Percentiles rank a stretch among this genome's conserved stretches.
Evolutionary conservation across 306 rosid species (phyloP).

Genomic region (Elaeagnus macrophylla): DNA sequence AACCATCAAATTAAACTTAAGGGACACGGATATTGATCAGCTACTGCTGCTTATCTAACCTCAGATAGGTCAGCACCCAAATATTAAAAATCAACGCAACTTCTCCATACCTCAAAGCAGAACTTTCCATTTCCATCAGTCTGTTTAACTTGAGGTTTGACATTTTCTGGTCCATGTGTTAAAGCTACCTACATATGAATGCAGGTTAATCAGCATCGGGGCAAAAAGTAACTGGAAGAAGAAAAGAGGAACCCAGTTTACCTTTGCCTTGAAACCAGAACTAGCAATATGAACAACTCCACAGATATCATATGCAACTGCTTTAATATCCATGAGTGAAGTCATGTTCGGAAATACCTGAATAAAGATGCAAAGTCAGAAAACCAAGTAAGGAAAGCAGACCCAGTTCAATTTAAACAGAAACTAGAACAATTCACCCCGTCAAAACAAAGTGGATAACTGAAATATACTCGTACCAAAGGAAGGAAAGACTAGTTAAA

Average conservation of each 20-base stretch:
- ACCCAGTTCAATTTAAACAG: slow-evolving; percentile 8
- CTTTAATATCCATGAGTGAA: slow-evolving; percentile 68
- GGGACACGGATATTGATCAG: neutral
- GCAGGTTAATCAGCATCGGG: slow-evolving; percentile 12
- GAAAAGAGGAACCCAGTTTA: slow-evolving; percentile 18
- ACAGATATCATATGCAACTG: slow-evolving; percentile 72
- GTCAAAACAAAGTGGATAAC: neutral
- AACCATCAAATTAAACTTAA: too few species aligned
- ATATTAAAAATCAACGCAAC: too few species aligned
- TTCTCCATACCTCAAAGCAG: slow-evolving; percentile 74
- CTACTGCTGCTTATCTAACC: neutral
- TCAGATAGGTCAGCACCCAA: too few species aligned
- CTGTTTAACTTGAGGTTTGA: slow-evolving; percentile 76
- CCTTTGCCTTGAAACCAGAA: slow-evolving; percentile 75
- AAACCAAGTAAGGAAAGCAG: slow-evolving; percentile 12
- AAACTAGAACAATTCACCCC: neutral
- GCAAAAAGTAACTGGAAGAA: slow-evolving; percentile 12
- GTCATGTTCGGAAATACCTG: slow-evolving; percentile 99
- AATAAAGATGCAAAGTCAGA: slow-evolving; percentile 17
- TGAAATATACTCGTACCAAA: slow-evolving; percentile 8
- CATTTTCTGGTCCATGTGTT: slow-evolving; percentile 98
- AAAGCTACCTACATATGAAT: slow-evolving; percentile 60
- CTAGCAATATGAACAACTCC: slow-evolving; percentile 72
- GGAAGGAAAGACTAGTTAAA: neutral
- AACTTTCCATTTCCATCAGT: slow-evolving; percentile 77